Percentiles rank a stretch among this genome's conserved stretches.
These are phyloP conservation scores for Calonectria hongkongensis DNA, from an alignment of 2,329 filamentous ascomycete genomes.

Conservation along the genomic window DNA sequence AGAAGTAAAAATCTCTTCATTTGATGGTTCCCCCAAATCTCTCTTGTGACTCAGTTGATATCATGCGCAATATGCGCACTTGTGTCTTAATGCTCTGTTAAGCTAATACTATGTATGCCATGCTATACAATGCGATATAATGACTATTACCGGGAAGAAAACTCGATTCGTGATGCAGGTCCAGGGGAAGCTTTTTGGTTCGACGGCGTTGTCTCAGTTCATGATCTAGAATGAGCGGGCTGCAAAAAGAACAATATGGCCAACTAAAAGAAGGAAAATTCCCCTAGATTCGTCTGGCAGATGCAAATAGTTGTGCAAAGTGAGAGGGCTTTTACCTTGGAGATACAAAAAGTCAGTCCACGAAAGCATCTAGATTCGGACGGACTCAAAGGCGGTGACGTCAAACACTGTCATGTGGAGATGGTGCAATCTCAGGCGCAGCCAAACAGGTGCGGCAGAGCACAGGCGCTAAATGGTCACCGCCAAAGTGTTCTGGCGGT, in stretches of 20 bases:
- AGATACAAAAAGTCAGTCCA: slow-evolving; percentile 14
- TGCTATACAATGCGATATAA: background rate
- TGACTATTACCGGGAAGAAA: background rate
- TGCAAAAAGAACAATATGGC: no score
- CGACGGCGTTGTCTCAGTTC: background rate
- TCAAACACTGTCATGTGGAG: slow-evolving; percentile 51
- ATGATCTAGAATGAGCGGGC: background rate
- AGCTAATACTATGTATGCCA: no score
- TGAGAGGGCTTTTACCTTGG: no score
- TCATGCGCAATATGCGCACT: background rate
- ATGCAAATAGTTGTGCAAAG: background rate
- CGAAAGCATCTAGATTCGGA: slow-evolving; percentile 46
- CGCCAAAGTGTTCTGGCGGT: slow-evolving; percentile 23
- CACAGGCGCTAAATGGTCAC: slow-evolving; percentile 34
- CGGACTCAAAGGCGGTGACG: slow-evolving; percentile 45
- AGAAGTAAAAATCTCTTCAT: slow-evolving; percentile 59
- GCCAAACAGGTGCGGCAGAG: slow-evolving; percentile 32
- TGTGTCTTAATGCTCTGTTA: background rate
- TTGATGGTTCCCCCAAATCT: background rate
- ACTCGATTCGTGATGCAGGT: background rate
- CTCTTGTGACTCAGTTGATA: background rate
- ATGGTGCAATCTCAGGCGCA: slow-evolving; percentile 48
- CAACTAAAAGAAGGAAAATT: no score
- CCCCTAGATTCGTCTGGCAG: background rate
- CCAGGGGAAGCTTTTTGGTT: background rate